Evolutionary conservation across 768 basidiomycete genomes (phyloP).

Genomic region (Gymnopilus dilepis): DNA sequence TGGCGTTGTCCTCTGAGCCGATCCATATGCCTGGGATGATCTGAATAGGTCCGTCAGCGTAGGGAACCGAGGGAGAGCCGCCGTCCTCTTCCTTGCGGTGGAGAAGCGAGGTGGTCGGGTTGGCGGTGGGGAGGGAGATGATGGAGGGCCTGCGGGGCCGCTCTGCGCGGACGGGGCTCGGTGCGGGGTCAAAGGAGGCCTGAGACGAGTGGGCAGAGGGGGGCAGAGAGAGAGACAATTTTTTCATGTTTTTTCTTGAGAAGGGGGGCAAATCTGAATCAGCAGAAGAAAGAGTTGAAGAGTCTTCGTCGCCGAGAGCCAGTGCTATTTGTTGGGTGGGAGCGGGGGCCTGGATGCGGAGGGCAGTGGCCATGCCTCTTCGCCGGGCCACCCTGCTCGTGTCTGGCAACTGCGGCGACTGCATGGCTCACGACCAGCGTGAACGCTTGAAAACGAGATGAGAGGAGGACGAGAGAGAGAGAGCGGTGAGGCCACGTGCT

Average conservation of each 20-base stretch:
- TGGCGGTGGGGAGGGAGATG: slow-evolving; percentile 68
- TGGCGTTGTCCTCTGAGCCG: slow-evolving; percentile 90
- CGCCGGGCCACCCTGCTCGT: slow-evolving; percentile 46
- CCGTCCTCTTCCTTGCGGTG: slow-evolving; percentile 70
- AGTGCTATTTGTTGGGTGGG: slow-evolving; percentile 54
- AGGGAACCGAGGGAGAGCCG: slow-evolving; percentile 65
- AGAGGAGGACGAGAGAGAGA: slow-evolving; percentile 26
- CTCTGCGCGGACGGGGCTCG: slow-evolving; percentile 38
- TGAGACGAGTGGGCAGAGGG: slow-evolving; percentile 65
- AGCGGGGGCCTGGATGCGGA: slow-evolving; percentile 63
- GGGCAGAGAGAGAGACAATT: slow-evolving; percentile 70
- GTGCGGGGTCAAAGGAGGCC: slow-evolving; percentile 37
- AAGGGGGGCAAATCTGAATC: slow-evolving; percentile 57
- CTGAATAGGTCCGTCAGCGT: slow-evolving; percentile 81
- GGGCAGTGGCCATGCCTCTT: slow-evolving; percentile 57
- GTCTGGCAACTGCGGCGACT: slow-evolving; percentile 28
- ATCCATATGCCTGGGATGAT: slow-evolving; percentile 88
- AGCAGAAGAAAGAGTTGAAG: slow-evolving; percentile 58
- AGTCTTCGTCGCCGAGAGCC: slow-evolving; percentile 49
- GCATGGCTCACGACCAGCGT: slow-evolving; percentile 48
- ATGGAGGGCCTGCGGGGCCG: slow-evolving; percentile 70
- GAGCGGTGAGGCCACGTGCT: slow-evolving; percentile 26
- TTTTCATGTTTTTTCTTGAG: slow-evolving; percentile 73
- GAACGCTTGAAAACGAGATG: slow-evolving; percentile 36
- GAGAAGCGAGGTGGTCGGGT: slow-evolving; percentile 54